Conservation (phyloP, 2,329 filamentous ascomycete species). For the Ophiostoma fasciatum region DNA sequence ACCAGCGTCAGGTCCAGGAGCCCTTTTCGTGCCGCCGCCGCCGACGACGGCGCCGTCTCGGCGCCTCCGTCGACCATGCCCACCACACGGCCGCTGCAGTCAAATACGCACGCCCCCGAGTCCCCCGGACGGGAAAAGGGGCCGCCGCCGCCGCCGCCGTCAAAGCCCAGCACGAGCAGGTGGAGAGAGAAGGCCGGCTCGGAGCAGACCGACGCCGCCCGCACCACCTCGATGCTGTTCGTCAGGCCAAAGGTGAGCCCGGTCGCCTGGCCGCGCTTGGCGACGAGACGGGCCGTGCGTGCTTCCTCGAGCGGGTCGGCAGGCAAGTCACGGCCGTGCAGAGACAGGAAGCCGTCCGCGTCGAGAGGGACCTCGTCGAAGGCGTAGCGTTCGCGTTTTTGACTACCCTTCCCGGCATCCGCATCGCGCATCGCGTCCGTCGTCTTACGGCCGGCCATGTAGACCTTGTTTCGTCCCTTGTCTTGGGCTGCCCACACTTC, state of each 20-base stretch:
- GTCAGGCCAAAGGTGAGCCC: constrained; percentile 1
- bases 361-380: not conserved
- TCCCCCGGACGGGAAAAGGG: not conserved
- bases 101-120: not conserved
- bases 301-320: not conserved
- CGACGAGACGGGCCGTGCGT: not conserved
- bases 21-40: not conserved
- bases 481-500: too few relatives aligned
- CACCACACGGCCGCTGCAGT: not conserved
- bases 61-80: not conserved
- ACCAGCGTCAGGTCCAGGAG: not conserved
- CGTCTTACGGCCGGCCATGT: not conserved
- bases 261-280: constrained; percentile 1
- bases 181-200: not conserved
- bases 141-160: too few relatives aligned
- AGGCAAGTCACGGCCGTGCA: not conserved
- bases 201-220: not conserved
- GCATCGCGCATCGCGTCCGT: not conserved
- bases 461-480: not conserved
- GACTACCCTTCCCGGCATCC: too few relatives aligned
- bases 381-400: too few relatives aligned
- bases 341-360: not conserved
- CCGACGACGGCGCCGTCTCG: too few relatives aligned
- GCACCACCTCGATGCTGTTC: constrained; percentile 1
- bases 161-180: not conserved